A percentile compares a stretch with the other conserved stretches of the same genome.
Evolutionary conservation across 371 early-diverging fungal genomes (phyloP).

Genomic region (Actinomortierella wolfii): DNA sequence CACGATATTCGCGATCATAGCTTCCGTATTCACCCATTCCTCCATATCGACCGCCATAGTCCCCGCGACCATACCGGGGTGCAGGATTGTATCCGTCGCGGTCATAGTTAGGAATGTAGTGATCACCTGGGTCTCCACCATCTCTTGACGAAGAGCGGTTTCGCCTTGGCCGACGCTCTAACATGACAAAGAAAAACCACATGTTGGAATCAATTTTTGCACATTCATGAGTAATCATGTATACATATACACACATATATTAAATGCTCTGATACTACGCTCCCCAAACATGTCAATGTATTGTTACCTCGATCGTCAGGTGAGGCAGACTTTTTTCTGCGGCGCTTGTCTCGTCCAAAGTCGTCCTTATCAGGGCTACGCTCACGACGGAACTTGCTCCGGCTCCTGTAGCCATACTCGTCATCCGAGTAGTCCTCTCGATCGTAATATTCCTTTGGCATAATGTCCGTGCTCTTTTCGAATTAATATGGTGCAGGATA

Average conservation of each 20-base stretch:
- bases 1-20: slow-evolving; percentile 14
- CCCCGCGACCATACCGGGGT: slow-evolving; percentile 57
- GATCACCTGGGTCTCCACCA: slow-evolving; percentile 62
- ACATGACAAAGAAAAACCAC: slow-evolving; percentile 8
- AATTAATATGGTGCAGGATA: background rate
- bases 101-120: slow-evolving; percentile 86
- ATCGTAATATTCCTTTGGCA: slow-evolving; percentile 57
- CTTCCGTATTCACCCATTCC: slow-evolving; percentile 30
- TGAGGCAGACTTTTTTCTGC: slow-evolving; percentile 47
- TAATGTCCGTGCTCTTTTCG: slow-evolving; percentile 14
- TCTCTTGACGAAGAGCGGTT: slow-evolving; percentile 56
- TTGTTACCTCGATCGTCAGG: slow-evolving; percentile 58
- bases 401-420: slow-evolving; percentile 56
- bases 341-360: slow-evolving; percentile 65
- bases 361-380: slow-evolving; percentile 68
- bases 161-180: slow-evolving; percentile 60
- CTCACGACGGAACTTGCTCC: slow-evolving; percentile 76
- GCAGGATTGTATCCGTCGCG: slow-evolving; percentile 78
- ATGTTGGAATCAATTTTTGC: slow-evolving; percentile 31
- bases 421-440: slow-evolving; percentile 63
- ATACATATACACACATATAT: too few species aligned
- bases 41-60: slow-evolving; percentile 29
- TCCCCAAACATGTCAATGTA: too few species aligned
- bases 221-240: slow-evolving; percentile 40
- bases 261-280: too few species aligned